Percentiles rank a stretch among this genome's conserved stretches.
These are phyloP conservation scores for Kwoniella dendrophila DNA, from an alignment of 768 basidiomycete genomes.

Conservation along the genomic window DNA sequence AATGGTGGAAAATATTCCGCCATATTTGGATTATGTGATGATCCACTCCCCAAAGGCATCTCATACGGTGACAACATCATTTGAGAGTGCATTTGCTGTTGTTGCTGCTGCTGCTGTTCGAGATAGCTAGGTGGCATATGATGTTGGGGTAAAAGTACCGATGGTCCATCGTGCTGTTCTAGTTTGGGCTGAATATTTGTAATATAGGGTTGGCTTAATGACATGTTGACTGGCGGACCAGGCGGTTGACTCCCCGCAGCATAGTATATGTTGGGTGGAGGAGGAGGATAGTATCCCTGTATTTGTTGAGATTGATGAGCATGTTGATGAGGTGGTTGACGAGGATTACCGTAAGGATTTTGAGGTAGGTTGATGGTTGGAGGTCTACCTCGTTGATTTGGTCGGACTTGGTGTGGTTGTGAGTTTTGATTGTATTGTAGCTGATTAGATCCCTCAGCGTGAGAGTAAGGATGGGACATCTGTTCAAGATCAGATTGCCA, in stretches of 20 bases:
- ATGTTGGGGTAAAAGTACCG: constrained; percentile 14
- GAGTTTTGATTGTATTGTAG: neutral
- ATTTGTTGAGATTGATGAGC: constrained; percentile 1
- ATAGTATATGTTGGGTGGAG: constrained; percentile 31
- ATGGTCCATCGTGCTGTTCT: constrained; percentile 10
- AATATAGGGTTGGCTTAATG: constrained; percentile 4
- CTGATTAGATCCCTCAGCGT: constrained; percentile 10
- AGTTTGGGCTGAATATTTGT: neutral
- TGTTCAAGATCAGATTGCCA: constrained; percentile 3
- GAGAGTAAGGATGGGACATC: constrained; percentile 23
- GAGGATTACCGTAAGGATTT: constrained; percentile 8
- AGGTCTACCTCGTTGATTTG: constrained; percentile 9
- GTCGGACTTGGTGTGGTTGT: constrained; percentile 6
- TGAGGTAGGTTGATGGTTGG: constrained; percentile 13
- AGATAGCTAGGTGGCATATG: constrained; percentile 8
- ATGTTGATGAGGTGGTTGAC: constrained; percentile 3
- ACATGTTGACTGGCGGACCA: constrained; percentile 18
- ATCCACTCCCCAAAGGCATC: constrained; percentile 16
- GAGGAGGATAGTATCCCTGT: constrained; percentile 17
- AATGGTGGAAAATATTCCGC: constrained; percentile 19
- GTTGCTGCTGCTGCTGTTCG: constrained; percentile 13
- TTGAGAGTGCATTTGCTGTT: constrained; percentile 11
- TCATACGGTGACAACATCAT: constrained; percentile 7
- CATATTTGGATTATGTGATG: constrained; percentile 19
- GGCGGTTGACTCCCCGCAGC: constrained; percentile 15